These are phyloP conservation scores for Gyromitra esculenta DNA, from an alignment of 2,329 filamentous ascomycete genomes.

Conservation along the genomic window DNA sequence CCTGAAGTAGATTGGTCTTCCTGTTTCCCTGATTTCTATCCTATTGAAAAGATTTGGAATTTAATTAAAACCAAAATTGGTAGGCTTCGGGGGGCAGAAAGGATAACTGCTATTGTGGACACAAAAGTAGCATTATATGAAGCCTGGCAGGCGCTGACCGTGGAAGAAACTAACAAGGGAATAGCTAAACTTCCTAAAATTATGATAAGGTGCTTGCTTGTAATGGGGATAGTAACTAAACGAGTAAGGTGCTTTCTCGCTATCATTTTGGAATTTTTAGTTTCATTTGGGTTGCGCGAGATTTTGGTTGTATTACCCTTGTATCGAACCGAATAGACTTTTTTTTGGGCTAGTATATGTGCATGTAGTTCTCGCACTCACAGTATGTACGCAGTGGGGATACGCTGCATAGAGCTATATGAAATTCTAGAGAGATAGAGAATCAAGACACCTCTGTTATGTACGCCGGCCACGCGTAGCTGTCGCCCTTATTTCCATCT, in stretches of 20 bases:
- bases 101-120: neutral
- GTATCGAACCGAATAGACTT: too few relatives aligned
- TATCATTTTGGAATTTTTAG: too few relatives aligned
- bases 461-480: too few relatives aligned
- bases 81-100: neutral
- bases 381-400: too few relatives aligned
- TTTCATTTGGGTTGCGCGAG: too few relatives aligned
- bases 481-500: neutral
- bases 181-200: slow-evolving; percentile 10
- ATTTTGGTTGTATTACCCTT: too few relatives aligned
- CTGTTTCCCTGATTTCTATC: neutral
- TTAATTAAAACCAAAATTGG: neutral
- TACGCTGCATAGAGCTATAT: too few relatives aligned
- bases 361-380: too few relatives aligned
- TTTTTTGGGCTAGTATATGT: too few relatives aligned
- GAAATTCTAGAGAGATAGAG: too few relatives aligned
- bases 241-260: too few relatives aligned
- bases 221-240: slow-evolving; percentile 21
- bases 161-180: slow-evolving; percentile 15
- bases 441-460: too few relatives aligned
- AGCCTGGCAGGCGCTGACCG: neutral
- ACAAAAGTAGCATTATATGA: neutral
- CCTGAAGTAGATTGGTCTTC: slow-evolving; percentile 18
- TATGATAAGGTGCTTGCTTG: neutral
- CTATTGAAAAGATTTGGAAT: neutral